Conservation (phyloP, 352 stramenopile species). For the Phytophthora sansomeana region DNA sequence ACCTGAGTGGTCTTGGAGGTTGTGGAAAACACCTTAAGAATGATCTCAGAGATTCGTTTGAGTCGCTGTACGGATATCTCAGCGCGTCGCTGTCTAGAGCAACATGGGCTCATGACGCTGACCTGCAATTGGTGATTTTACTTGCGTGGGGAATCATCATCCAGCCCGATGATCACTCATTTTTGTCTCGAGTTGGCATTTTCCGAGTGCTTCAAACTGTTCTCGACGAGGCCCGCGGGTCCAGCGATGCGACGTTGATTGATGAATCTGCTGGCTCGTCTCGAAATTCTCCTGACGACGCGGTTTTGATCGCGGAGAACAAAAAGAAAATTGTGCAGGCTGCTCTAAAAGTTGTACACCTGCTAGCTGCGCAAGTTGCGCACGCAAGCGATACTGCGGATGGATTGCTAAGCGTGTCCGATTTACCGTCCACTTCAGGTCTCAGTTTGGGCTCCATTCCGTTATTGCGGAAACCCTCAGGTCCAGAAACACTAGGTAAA, state of each 20-base stretch:
- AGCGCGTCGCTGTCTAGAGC: conserved; percentile 80
- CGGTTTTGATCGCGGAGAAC: conserved; percentile 47
- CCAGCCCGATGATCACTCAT: conserved; percentile 88
- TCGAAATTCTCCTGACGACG: conserved; percentile 44
- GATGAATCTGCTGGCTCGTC: conserved; percentile 30
- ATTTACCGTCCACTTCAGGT: conserved; percentile 52
- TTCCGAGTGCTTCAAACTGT: conserved; percentile 92
- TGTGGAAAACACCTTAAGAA: conserved; percentile 83
- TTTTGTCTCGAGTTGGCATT: conserved; percentile 89
- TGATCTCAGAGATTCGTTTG: conserved; percentile 83
- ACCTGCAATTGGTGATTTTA: conserved; percentile 86
- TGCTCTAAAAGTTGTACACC: conserved; percentile 87
- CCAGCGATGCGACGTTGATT: conserved; percentile 41
- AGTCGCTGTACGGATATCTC: conserved; percentile 85
- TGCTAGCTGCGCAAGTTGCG: conserved; percentile 89
- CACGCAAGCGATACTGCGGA: conserved; percentile 75
- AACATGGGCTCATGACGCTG: conserved; percentile 83
- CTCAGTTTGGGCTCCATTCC: conserved; percentile 76
- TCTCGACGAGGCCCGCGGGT: conserved; percentile 82
- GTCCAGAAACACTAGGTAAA: conserved; percentile 88
- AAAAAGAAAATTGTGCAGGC: conserved; percentile 90
- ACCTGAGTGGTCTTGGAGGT: conserved; percentile 77
- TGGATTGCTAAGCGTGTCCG: conserved; percentile 59
- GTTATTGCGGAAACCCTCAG: conserved; percentile 83
- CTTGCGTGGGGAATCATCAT: conserved; percentile 91